Base-by-base conservation (phyloP, 306 rosid genomes). In the Betula pendula region DNA sequence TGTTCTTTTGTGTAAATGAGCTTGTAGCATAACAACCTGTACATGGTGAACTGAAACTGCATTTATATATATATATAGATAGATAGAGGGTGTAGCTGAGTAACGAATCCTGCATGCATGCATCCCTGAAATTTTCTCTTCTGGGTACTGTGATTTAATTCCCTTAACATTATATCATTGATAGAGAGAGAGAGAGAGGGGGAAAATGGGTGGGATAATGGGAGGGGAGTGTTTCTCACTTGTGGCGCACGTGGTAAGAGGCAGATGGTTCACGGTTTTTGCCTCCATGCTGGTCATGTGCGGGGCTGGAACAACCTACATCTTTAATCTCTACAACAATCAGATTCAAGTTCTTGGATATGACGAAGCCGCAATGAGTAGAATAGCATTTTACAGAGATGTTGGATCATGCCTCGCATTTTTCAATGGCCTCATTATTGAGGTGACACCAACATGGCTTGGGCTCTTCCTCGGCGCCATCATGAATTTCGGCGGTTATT, bases 281-380 rank as follows among this genome's bases (percentile, higher is more conserved):
- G 88, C 88, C 51, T 81, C 92, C 1, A 80, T 86, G 45, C 59
- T 88, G 1, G 75, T 88, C 71, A 79, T 86, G 92, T 70, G 83
- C 53, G 92, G 88, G 65, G 82, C 85, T 17, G 88, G 92, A 0
- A 80, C 87, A 0, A 84, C 86, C 1, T 86, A 86, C 60, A 71
- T 88, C 14, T 88, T 77, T 53, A 82, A 79, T 11, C 58, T 69
- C 11, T 85, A 88, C 48, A 85, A 87, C 3, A 67, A 68, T n/a
- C 45, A 71, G 47, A 75, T 88, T 27, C 77, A 88, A 70, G 4
- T 75, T 6, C 87, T 79, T 4, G 92, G 89, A 15, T 88, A 88
- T 51, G 85, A 85, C 55, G 86, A 81, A 19, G 45, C 75, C 0
- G 81, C 85, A 2, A 82, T 85, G 31, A 76, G 76, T 43, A 33